Percentiles rank a stretch among this genome's conserved stretches.
Conservation (phyloP, 2,329 filamentous ascomycete genomes). For the Zasmidium angulare region DNA sequence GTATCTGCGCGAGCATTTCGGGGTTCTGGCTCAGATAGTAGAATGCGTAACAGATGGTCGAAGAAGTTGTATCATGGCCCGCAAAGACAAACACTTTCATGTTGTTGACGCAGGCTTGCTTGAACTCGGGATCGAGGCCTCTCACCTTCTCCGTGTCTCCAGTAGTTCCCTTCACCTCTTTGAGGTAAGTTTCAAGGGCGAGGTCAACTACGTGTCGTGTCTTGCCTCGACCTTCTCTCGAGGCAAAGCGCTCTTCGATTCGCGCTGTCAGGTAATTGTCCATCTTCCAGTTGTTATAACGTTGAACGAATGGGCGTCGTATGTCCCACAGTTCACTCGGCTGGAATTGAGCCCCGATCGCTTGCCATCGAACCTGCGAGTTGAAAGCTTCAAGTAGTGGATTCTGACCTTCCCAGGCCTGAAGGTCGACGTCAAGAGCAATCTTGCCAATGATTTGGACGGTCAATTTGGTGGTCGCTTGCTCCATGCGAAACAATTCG, state of each 20-base stretch:
- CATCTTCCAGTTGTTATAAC: conserved; percentile 39
- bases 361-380: conserved; percentile 37
- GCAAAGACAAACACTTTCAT: conserved; percentile 45
- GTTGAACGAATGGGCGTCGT: conserved; percentile 34
- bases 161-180: conserved; percentile 35
- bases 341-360: conserved; percentile 35
- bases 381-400: conserved; percentile 40
- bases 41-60: conserved; percentile 39
- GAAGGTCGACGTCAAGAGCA: conserved; percentile 39
- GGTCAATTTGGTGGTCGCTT: conserved; percentile 40
- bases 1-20: conserved; percentile 36
- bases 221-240: conserved; percentile 32
- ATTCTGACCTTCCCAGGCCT: conserved; percentile 36
- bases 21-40: conserved; percentile 42
- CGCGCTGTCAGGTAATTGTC: conserved; percentile 35
- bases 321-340: conserved; percentile 40
- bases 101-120: conserved; percentile 36
- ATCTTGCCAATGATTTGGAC: conserved; percentile 46
- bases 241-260: conserved; percentile 40
- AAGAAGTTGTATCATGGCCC: conserved; percentile 44
- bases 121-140: conserved; percentile 38
- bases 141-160: conserved; percentile 25
- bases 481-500: conserved; percentile 42
- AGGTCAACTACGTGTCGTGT: conserved; percentile 38
- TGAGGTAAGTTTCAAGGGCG: conserved; percentile 39